Conservation (phyloP, 305 asterid genomes). For the Fraxinus dipetala region DNA sequence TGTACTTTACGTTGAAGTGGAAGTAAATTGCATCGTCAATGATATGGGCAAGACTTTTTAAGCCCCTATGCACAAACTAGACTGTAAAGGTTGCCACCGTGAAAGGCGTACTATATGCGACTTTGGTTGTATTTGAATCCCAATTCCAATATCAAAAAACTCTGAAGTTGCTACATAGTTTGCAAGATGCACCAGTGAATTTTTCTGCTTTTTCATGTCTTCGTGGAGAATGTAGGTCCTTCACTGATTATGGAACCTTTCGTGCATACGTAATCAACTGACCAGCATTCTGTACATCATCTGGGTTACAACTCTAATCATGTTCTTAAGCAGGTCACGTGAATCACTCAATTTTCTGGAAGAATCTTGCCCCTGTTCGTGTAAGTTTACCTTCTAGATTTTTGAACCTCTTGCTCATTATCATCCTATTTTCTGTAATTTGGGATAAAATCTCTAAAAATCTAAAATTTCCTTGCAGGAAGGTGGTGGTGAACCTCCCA, state of each 20-base stretch:
- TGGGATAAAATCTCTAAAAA: background rate
- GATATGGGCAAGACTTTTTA: background rate
- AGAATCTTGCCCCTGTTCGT: conserved; percentile 52
- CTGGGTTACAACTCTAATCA: conserved; percentile 14
- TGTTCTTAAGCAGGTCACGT: conserved; percentile 47
- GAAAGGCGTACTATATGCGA: background rate
- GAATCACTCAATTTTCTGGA: conserved; percentile 71
- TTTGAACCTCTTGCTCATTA: background rate
- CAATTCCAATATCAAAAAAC: background rate
- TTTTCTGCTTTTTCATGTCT: background rate
- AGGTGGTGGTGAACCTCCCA: conserved; percentile 40
- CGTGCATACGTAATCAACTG: background rate
- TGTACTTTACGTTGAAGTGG: background rate
- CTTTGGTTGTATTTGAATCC: background rate
- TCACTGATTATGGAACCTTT: background rate
- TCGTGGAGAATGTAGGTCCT: background rate
- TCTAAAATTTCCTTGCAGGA: conserved; percentile 22
- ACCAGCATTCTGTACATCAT: background rate
- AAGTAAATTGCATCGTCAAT: background rate
- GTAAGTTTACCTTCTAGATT: conserved; percentile 31
- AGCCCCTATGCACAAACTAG: background rate
- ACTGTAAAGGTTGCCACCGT: background rate
- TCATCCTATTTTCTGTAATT: background rate
- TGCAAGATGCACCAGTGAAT: background rate
- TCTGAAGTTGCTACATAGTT: background rate